Conservation (phyloP, 2,329 filamentous ascomycete species). For the Pseudogymnoascus sp. region DNA sequence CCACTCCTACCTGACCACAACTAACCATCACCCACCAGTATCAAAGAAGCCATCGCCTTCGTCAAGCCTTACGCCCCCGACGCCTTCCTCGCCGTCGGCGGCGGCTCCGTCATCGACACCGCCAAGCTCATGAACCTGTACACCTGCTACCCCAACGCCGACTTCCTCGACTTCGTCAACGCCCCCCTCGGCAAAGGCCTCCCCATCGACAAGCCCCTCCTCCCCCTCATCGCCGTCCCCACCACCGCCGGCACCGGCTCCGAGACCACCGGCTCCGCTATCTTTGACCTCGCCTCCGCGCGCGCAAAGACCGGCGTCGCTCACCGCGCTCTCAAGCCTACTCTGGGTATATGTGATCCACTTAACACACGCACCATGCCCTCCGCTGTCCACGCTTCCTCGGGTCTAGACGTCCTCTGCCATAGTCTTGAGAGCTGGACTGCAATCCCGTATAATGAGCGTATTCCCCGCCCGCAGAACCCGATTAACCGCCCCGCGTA, state of each 20-base stretch:
- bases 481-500: slow-evolving; percentile 90
- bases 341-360: slow-evolving; percentile 77
- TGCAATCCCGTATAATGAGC: slow-evolving; percentile 87
- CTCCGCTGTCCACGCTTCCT: slow-evolving; percentile 81
- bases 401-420: slow-evolving; percentile 88
- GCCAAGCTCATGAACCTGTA: slow-evolving; percentile 99
- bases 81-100: slow-evolving; percentile 86
- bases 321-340: slow-evolving; percentile 91
- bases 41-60: slow-evolving; percentile 85
- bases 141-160: slow-evolving; percentile 80
- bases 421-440: slow-evolving; percentile 97
- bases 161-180: slow-evolving; percentile 97
- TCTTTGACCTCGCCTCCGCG: slow-evolving; percentile 88
- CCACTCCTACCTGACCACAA: background rate
- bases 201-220: slow-evolving; percentile 64
- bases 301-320: slow-evolving; percentile 94
- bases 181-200: slow-evolving; percentile 81
- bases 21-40: slow-evolving; percentile 40
- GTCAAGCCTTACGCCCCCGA: slow-evolving; percentile 75
- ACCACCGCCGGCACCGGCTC: slow-evolving; percentile 84
- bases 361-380: slow-evolving; percentile 97
- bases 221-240: slow-evolving; percentile 74
- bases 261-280: slow-evolving; percentile 95
- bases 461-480: slow-evolving; percentile 76
- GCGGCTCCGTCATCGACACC: slow-evolving; percentile 94